phyloP scores from a whole-genome alignment of 345 rosid species.

The Bretschneidera sinensis region DNA sequence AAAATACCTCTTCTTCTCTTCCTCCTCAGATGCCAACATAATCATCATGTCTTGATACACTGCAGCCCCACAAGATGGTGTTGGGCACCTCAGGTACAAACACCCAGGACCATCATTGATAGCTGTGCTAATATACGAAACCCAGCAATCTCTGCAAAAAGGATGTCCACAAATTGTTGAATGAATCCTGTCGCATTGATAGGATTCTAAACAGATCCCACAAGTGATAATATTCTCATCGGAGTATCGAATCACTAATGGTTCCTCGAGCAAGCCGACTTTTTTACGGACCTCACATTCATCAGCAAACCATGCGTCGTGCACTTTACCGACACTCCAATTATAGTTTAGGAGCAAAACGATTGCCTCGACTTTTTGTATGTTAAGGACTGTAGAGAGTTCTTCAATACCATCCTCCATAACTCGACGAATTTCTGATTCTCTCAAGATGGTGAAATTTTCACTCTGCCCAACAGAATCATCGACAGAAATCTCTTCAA shows the following conservation, averaged over 20 bases:
- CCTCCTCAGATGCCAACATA: constrained; percentile 4
- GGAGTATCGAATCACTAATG: background rate
- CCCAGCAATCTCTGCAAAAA: constrained; percentile 30
- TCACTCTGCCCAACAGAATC: no score
- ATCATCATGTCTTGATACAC: constrained; percentile 21
- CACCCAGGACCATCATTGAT: constrained; percentile 31
- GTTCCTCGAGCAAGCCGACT: constrained; percentile 1
- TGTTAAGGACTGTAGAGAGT: background rate
- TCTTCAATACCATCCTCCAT: background rate
- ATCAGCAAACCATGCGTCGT: constrained; percentile 7
- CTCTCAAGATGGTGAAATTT: background rate
- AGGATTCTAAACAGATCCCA: constrained; percentile 27
- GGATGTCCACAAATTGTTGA: constrained; percentile 31
- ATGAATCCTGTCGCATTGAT: background rate
- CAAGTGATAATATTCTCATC: constrained; percentile 11
- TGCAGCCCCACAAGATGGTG: constrained; percentile 19
- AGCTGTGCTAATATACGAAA: constrained; percentile 16
- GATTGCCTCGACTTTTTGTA: background rate
- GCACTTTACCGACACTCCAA: background rate
- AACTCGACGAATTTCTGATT: background rate
- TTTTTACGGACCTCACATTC: constrained; percentile 10
- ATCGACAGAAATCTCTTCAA: no score
- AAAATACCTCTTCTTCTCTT: constrained; percentile 19
- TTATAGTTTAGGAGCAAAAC: constrained; percentile 2
- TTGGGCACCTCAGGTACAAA: constrained; percentile 29